These are phyloP conservation scores for Cylindrotheca closterium DNA, from an alignment of 108 stramenopile genomes.

Conservation along the genomic window DNA sequence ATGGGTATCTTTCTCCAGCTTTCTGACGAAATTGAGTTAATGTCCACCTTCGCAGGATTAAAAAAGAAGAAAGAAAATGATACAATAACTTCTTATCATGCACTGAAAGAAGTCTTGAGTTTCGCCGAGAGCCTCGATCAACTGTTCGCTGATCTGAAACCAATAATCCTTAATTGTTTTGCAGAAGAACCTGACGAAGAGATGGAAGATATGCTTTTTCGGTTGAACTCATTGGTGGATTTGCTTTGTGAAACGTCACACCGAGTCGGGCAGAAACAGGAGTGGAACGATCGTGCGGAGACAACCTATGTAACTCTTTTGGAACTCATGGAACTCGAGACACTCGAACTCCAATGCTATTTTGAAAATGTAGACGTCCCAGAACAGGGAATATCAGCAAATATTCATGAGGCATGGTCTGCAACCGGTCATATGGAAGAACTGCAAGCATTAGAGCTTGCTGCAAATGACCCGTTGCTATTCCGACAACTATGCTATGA, in stretches of 20 bases:
- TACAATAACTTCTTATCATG: conserved; percentile 20
- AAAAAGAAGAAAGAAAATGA: conserved; percentile 35
- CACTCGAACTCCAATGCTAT: conserved; percentile 35
- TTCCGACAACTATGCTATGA: conserved; percentile 65
- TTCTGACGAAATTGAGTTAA: conserved; percentile 52
- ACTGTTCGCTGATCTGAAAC: conserved; percentile 41
- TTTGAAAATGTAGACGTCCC: conserved; percentile 50
- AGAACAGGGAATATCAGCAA: conserved; percentile 33
- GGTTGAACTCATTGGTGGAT: conserved; percentile 42
- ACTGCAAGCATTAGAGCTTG: conserved; percentile 30
- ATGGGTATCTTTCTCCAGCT: conserved; percentile 44
- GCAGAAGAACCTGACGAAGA: conserved; percentile 48
- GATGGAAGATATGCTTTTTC: conserved; percentile 45
- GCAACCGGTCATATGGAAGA: conserved; percentile 53
- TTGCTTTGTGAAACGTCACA: conserved; percentile 41
- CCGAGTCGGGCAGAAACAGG: conserved; percentile 47
- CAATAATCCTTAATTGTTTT: conserved; percentile 43
- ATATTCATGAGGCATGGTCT: conserved; percentile 46
- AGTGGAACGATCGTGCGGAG: conserved; percentile 51
- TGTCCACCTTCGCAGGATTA: conserved; percentile 35
- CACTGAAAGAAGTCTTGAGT: conserved; percentile 43
- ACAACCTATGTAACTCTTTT: conserved; percentile 50
- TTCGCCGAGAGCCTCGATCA: conserved; percentile 41
- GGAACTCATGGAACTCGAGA: conserved; percentile 48
- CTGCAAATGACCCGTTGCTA: conserved; percentile 23